Evolutionary conservation across 495 filamentous ascomycete species (phyloP).

Genomic region (Penicillium cinerascens): DNA sequence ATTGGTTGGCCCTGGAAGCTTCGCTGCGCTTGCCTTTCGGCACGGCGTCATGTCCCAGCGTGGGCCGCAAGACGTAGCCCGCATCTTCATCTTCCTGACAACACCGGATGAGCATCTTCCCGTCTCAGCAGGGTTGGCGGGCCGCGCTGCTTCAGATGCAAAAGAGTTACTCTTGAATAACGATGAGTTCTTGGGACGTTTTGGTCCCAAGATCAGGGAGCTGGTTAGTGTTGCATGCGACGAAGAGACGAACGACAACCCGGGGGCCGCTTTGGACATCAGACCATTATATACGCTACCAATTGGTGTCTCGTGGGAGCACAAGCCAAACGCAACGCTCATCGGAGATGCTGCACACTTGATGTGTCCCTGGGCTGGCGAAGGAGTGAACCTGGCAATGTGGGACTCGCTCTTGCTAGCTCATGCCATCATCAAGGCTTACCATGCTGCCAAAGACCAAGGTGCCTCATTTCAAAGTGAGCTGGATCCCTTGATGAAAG

Average conservation of each 20-base stretch:
- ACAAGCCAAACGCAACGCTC: constrained; percentile 43
- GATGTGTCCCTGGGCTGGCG: constrained; percentile 59
- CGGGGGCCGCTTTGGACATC: constrained; percentile 18
- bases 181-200: constrained; percentile 30
- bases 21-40: constrained; percentile 23
- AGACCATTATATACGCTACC: constrained; percentile 50
- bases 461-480: constrained; percentile 11
- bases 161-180: constrained; percentile 30
- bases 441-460: neutral
- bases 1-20: constrained; percentile 23
- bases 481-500: constrained; percentile 24
- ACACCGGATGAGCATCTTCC: constrained; percentile 28
- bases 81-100: constrained; percentile 38
- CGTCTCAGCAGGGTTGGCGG: constrained; percentile 21
- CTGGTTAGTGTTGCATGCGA: constrained; percentile 38
- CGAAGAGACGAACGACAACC: constrained; percentile 23
- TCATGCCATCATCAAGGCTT: constrained; percentile 28
- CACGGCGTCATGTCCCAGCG: constrained; percentile 33
- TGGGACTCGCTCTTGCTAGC: constrained; percentile 53
- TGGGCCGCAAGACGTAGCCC: constrained; percentile 35
- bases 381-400: constrained; percentile 58
- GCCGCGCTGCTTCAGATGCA: constrained; percentile 19
- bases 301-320: constrained; percentile 46
- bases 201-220: constrained; percentile 32
- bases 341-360: constrained; percentile 62